Evolutionary conservation across 495 filamentous ascomycete species (phyloP), one percentile per base, ranked within the genome.

Genomic region (Penicillium paxilli): DNA sequence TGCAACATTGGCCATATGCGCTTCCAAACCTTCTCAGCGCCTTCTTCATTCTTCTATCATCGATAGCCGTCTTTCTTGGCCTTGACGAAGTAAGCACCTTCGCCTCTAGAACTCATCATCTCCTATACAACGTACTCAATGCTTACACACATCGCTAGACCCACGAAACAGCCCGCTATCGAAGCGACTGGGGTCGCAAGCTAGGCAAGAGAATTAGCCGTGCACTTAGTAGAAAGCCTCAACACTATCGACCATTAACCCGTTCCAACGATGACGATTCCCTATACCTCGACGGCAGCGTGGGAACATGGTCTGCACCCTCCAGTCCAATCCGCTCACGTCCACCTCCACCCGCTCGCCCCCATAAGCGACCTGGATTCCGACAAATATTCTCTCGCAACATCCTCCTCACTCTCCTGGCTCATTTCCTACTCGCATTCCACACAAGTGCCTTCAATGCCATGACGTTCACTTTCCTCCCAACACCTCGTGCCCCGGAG

Each of bases 391-490:
- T 82, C 72, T 87, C 86, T 0, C 72, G 70, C 14, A 85, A 86
- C 40, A 78, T 90, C 6, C 53, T 86, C 19, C 66, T 80, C 7
- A 87, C 87, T 0, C 69, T 91, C 1, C 59, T 88, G 28, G 76
- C 79, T 4, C 86, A 90, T 28, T 83, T 80, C 33, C 74, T 90
- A 8, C 74, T 92, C 14, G 82, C 85, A n/a, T 76, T 89, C 56
- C 89, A 93, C 65, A 84, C 86, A 28, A 82, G 85, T 30, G 85
- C 88, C 7, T 93, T 89, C 76, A 88, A 86, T 68, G 79, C 86
- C 42, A 77, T 92, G 59, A 87, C 87, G 41, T 88, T 87, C 45
- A 79, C 88, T 21, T 89, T 88, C 64, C 73, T 93, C 46, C 86
- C 85, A 8, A 83, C 83, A 3, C 86, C 88, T 0, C 80, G 78